A percentile compares a stretch with the other conserved stretches of the same genome.
Conservation (phyloP, 2,329 filamentous ascomycete species). For the Clonostachys chloroleuca region DNA sequence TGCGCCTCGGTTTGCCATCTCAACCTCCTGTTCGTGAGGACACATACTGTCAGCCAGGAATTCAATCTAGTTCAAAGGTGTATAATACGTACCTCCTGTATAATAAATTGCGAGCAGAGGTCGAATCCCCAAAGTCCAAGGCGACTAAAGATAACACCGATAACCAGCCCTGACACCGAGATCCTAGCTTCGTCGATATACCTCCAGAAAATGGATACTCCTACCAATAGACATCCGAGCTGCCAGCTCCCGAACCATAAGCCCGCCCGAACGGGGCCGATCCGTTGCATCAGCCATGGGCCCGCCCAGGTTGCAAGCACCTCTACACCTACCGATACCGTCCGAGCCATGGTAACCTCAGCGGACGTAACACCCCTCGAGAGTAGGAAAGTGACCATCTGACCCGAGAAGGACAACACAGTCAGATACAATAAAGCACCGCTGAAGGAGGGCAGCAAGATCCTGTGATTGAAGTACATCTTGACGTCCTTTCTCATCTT, state of each 20-base stretch:
- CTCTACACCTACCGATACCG: conserved; percentile 49
- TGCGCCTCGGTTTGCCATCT: conserved; percentile 51
- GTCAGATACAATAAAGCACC: conserved; percentile 58
- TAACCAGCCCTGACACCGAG: conserved; percentile 42
- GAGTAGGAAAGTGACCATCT: conserved; percentile 62
- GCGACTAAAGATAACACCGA: conserved; percentile 49
- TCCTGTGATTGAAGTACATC: conserved; percentile 48
- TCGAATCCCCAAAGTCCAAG: conserved; percentile 60
- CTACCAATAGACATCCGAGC: conserved; percentile 45
- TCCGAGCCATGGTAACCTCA: conserved; percentile 49
- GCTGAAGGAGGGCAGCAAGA: conserved; percentile 57
- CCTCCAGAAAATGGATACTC: conserved; percentile 33
- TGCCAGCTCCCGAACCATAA: conserved; percentile 71
- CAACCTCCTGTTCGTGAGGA: conserved; percentile 37
- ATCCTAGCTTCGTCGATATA: conserved; percentile 16
- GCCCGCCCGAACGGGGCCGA: conserved; percentile 59
- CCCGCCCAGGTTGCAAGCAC: conserved; percentile 57
- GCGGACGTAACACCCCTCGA: conserved; percentile 44
- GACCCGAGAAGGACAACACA: conserved; percentile 52
- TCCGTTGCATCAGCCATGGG: conserved; percentile 46
- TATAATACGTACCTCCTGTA: conserved; percentile 48
- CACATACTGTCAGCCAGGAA: background rate
- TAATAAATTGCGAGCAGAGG: conserved; percentile 52
- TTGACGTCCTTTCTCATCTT: background rate
- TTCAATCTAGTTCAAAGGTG: conserved; percentile 1